Evolutionary conservation across 371 early-diverging fungal genomes (phyloP).

Genomic region (Apophysomyces ossiformis): DNA sequence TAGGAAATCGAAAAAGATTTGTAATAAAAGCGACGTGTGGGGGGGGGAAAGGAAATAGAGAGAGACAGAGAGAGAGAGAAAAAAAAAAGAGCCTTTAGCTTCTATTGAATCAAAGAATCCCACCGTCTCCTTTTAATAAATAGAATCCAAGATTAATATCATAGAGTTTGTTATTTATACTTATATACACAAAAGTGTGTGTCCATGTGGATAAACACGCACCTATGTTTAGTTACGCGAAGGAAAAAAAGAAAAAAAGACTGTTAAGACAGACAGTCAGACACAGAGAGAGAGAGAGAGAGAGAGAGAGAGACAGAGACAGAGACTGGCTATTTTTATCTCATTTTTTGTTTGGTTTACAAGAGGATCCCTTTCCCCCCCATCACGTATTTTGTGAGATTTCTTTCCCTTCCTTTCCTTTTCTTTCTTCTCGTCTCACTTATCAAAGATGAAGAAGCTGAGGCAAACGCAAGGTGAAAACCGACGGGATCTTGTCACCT

Average conservation of each 20-base stretch:
- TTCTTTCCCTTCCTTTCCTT: not conserved
- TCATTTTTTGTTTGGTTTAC: conserved; percentile 9
- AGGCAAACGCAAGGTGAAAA: conserved; percentile 1
- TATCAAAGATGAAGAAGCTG: not conserved
- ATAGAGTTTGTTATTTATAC: too few species aligned
- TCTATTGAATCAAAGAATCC: too few species aligned
- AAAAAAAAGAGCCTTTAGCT: too few species aligned
- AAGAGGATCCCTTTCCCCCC: not conserved
- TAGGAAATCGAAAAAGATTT: conserved; percentile 10
- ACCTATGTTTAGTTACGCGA: not conserved
- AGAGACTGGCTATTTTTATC: conserved; percentile 7
- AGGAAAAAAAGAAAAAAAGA: too few species aligned
- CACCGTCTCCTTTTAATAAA: too few species aligned
- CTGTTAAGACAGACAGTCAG: too few species aligned
- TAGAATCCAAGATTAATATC: too few species aligned
- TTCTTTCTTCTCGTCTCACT: not conserved
- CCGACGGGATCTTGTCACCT: conserved; percentile 32
- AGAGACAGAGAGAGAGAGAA: not conserved
- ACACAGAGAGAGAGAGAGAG: too few species aligned
- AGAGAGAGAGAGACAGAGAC: too few species aligned
- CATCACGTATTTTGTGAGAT: not conserved
- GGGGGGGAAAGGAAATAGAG: too few species aligned
- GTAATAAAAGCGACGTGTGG: not conserved
- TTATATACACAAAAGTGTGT: too few species aligned
- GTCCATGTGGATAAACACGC: not conserved